phyloP scores from a whole-genome alignment of 2,329 filamentous ascomycete species.

The Ramularia collo-cygni region DNA sequence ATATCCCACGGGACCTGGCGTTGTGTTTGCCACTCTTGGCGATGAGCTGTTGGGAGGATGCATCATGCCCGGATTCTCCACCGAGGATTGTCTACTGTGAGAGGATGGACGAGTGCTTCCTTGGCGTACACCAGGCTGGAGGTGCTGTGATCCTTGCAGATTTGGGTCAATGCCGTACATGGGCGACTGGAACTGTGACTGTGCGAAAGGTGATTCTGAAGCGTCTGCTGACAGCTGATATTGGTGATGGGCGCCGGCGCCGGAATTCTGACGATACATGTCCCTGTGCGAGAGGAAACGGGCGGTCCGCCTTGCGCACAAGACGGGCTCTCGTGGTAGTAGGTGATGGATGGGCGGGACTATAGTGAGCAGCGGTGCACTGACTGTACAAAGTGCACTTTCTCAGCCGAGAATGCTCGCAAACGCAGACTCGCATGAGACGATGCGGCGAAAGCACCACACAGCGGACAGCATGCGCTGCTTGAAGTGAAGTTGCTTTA shows the following conservation, averaged over 20 bases:
- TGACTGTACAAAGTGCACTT: no score
- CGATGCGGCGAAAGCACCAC: no score
- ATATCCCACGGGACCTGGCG: constrained; percentile 7
- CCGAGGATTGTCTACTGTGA: constrained; percentile 12
- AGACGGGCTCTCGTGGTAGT: no score
- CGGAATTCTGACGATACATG: constrained; percentile 22
- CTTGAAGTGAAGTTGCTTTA: no score
- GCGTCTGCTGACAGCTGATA: constrained; percentile 17
- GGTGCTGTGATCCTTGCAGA: constrained; percentile 17
- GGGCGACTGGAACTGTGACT: constrained; percentile 18
- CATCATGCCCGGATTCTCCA: constrained; percentile 16
- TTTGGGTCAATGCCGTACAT: constrained; percentile 22
- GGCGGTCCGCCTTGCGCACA: no score
- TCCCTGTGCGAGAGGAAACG: neutral
- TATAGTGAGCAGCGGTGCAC: no score
- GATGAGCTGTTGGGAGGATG: constrained; percentile 19
- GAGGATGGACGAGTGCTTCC: constrained; percentile 4
- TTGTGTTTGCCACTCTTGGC: constrained; percentile 14
- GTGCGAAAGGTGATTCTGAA: constrained; percentile 16
- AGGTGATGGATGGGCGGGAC: no score
- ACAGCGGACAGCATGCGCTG: no score
- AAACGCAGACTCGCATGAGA: no score
- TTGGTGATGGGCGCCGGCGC: constrained; percentile 19
- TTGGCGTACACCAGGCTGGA: constrained; percentile 10
- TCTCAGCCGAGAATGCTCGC: no score